Base-by-base conservation (phyloP, 2,329 filamentous ascomycete genomes). In the Curvularia eragrostidis region DNA sequence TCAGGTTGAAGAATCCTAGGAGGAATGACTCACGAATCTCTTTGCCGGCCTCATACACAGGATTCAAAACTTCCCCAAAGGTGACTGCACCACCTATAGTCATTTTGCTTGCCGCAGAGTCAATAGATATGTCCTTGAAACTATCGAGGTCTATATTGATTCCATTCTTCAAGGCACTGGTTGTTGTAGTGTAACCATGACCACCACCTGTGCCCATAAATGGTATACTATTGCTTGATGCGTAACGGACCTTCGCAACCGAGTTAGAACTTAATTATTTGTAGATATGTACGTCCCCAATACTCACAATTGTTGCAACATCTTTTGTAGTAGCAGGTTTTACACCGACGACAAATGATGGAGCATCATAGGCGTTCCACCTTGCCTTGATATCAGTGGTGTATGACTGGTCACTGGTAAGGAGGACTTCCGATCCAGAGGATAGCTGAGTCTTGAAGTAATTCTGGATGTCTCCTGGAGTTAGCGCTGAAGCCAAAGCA, bases 151-250 rank as follows among this genome's bases (percentile, higher is more conserved):
- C 48, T 24, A 50, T 50, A 6, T 41, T 30, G 36, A 50, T 41
- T 12, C 36, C 48, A 9, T 42, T 23, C 2, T 50, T 30, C n/a
- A 50, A 3, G n/a, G 46, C 38, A 28, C 24, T 23, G 6, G 46
- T 49, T 2, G 52, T 55, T 13, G 26, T 48, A 5, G 38, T 49
- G 28, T 55, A 55, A 28, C 52, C 52, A 23, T 55, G 52, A 19
- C 52, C 46, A 4, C 52, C 46, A n/a, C 52, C 52, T n/a, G 46
- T 50, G 19, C 46, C 52, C 39, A 55, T 44, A 28, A 55, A 55
- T 12, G 46, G 34, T n/a, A 55, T 49, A 13, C 19, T 44, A n/a
- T 54, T 48, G 5, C 18, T 32, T 15, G 44, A 41, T n/a, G 52
- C 44, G 9, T 54, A 54, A 6, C 19, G 30, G 36, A 54, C 30